These are phyloP conservation scores for Ophiocordyceps camponoti-rufipedis DNA, from an alignment of 2,329 filamentous ascomycete species.

Conservation along the genomic window DNA sequence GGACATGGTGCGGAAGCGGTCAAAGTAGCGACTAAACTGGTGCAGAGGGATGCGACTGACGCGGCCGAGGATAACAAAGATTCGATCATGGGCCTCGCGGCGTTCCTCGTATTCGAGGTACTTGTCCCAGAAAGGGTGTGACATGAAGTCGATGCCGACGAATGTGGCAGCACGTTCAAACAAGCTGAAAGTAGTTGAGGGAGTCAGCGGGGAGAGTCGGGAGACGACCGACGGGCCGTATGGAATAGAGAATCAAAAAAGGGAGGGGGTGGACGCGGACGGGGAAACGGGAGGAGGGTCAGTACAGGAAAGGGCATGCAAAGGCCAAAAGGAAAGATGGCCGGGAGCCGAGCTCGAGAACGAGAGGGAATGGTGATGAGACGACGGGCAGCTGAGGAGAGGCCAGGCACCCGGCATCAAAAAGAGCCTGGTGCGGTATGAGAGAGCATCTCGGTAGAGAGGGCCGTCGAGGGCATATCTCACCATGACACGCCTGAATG, in stretches of 20 bases:
- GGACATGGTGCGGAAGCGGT: conserved; percentile 66
- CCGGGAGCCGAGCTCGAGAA: conserved; percentile 25
- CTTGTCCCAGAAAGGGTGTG: conserved; percentile 97
- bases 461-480: conserved; percentile 49
- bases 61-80: conserved; percentile 67
- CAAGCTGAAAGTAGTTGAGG: conserved; percentile 39
- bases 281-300: conserved; percentile 21
- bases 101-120: conserved; percentile 95
- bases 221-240: neutral
- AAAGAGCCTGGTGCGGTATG: conserved; percentile 42
- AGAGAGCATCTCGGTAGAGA: conserved; percentile 42
- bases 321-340: conserved; percentile 31
- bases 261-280: conserved; percentile 11
- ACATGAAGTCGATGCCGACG: conserved; percentile 83
- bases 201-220: conserved; percentile 8
- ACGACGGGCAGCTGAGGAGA: conserved; percentile 21
- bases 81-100: conserved; percentile 63
- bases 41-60: conserved; percentile 86
- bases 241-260: neutral
- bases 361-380: conserved; percentile 11
- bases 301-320: conserved; percentile 32
- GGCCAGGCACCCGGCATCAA: conserved; percentile 18
- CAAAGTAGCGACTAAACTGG: conserved; percentile 88
- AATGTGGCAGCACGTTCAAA: conserved; percentile 77
- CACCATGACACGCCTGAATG: conserved; percentile 38